Percentiles rank a stretch among this genome's conserved stretches.
phyloP scores from a whole-genome alignment of 306 rosid genomes.

The Luffa aegyptiaca region DNA sequence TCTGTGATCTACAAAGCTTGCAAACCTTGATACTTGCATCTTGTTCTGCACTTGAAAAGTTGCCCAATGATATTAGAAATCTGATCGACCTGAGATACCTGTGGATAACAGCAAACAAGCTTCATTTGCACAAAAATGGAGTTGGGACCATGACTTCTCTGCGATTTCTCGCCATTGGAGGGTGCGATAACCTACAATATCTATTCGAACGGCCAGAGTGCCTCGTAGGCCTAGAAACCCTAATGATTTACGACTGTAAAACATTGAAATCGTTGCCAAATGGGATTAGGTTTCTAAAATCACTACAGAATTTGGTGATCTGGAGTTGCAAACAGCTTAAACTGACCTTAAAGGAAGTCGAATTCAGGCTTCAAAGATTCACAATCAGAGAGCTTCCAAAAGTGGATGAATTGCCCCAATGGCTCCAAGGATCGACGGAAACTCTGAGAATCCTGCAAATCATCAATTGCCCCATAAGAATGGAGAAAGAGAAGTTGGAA shows the following conservation, averaged over 20 bases:
- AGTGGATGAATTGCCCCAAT: neutral
- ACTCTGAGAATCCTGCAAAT: neutral
- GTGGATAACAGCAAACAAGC: neutral
- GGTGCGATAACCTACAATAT: neutral
- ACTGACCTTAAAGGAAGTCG: neutral
- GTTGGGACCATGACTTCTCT: conserved; percentile 1
- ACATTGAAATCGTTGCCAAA: neutral
- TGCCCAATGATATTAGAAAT: neutral
- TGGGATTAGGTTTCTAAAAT: neutral
- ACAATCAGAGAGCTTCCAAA: neutral
- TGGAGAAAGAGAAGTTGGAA: neutral
- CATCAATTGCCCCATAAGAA: neutral
- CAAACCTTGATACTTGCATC: neutral
- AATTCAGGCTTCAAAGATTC: neutral
- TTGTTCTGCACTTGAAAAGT: neutral
- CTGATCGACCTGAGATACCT: conserved; percentile 6
- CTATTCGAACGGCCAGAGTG: neutral
- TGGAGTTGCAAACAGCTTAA: neutral
- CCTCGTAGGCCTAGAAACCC: neutral
- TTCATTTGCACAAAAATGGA: neutral
- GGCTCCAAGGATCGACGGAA: neutral
- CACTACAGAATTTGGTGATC: neutral
- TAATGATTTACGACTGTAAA: neutral
- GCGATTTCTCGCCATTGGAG: conserved; percentile 1
- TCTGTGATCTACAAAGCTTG: conserved; percentile 5